Evolutionary conservation across 495 filamentous ascomycete species (phyloP), one percentile per base, ranked within the genome.

Genomic region (Annulohypoxylon nitens): DNA sequence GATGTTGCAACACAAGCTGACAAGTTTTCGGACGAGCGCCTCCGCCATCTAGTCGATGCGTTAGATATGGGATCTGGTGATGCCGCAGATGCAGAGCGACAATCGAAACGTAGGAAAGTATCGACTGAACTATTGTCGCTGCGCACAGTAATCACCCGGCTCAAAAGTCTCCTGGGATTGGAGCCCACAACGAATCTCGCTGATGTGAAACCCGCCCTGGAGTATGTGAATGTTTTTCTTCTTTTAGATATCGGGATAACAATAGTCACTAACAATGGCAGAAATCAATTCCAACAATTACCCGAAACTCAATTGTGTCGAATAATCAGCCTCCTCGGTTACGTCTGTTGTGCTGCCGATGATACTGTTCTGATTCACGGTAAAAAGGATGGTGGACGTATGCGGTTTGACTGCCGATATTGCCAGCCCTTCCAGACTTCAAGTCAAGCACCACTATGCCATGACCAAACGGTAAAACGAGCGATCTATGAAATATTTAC

Each of bases 401-500:
- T 53, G 1, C 59, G 34, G 14, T 47, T 74, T 16, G 67, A 62
- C 14, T 79, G 77, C 63, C 48, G 34, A 12, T 12, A 70, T 67
- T 77, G 77, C 20, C 61, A 53, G 11, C 2, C 54, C 34, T 53
- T 30, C 10, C 37, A 39, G 30, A 9, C 34, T 1, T 48, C 47
- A 20, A 43, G 12, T 26, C 45, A 55, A 39, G 26, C 14, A 14
- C 20, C 64, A 43, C 3, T 36, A 12, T 65, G 43, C 47, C 43
- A 50, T 5, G 73, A 68, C 11, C 12, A 53, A 16, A 6, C 30
- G 16, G 57, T 61, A 12, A 79, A 82, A 62, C 43, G 63, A 5
- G 23, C 59, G 2, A 73, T 88, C 20, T 83, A 90, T 59, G 71
- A 78, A 7, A 82, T 88, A 6, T 85, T 97, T 61, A 76, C 82